Percentiles rank a stretch among this genome's conserved stretches.
phyloP scores from a whole-genome alignment of 2,329 filamentous ascomycete species.

The Ascochyta pisi region DNA sequence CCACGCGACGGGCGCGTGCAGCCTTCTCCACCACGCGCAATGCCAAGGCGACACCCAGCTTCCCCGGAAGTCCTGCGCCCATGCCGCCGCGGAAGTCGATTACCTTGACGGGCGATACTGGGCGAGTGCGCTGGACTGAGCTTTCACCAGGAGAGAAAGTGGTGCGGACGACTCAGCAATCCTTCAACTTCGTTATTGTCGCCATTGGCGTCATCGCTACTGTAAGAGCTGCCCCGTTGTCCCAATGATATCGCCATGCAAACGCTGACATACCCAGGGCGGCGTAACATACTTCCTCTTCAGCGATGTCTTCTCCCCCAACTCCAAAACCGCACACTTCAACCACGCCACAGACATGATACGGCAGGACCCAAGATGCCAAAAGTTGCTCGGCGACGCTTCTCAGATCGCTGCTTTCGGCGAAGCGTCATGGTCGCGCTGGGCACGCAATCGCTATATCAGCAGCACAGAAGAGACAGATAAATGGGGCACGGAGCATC shows the following conservation, averaged over 20 bases:
- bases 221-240: conserved; percentile 54
- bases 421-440: conserved; percentile 80
- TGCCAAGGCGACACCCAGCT: conserved; percentile 40
- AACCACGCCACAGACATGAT: conserved; percentile 84
- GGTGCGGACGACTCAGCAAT: conserved; percentile 85
- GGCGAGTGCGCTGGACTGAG: conserved; percentile 79
- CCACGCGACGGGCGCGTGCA: conserved; percentile 20
- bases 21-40: conserved; percentile 37
- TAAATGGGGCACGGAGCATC: conserved; percentile 75
- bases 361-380: conserved; percentile 73
- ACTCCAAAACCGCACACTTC: conserved; percentile 87
- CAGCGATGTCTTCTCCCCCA: conserved; percentile 55
- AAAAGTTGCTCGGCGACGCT: conserved; percentile 74
- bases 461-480: conserved; percentile 73
- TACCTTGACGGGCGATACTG: conserved; percentile 86
- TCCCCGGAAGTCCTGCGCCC: conserved; percentile 34
- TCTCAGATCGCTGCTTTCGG: conserved; percentile 82
- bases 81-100: conserved; percentile 70
- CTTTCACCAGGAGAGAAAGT: conserved; percentile 80
- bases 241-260: neutral
- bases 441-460: conserved; percentile 70
- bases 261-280: conserved; percentile 57
- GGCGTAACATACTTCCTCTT: conserved; percentile 65
- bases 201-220: conserved; percentile 77
- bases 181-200: conserved; percentile 84